A percentile compares a stretch with the other conserved stretches of the same genome.
Evolutionary conservation across 2,329 filamentous ascomycete genomes (phyloP).

Genomic region (Dothistroma septosporum): DNA sequence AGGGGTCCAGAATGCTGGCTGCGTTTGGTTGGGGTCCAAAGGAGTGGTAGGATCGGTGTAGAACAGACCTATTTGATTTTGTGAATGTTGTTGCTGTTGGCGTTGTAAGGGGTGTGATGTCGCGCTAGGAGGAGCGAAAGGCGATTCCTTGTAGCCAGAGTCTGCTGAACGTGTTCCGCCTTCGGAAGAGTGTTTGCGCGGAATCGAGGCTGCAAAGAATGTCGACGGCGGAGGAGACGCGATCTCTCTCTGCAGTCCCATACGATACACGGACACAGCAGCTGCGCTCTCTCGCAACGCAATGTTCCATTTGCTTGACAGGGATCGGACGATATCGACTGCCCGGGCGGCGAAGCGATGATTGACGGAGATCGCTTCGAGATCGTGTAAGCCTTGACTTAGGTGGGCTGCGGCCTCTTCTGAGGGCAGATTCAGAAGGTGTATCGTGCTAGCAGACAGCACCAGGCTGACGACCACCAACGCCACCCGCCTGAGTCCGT

Average conservation of each 20-base stretch:
- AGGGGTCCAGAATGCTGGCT: slow-evolving; percentile 38
- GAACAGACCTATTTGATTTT: slow-evolving; percentile 27
- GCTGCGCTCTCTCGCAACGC: slow-evolving; percentile 38
- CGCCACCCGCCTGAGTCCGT: slow-evolving; percentile 40
- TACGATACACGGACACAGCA: slow-evolving; percentile 29
- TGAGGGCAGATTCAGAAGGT: slow-evolving; percentile 43
- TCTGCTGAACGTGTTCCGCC: slow-evolving; percentile 23
- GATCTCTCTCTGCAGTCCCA: slow-evolving; percentile 10
- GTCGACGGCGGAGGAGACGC: slow-evolving; percentile 25
- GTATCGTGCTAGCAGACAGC: slow-evolving; percentile 42
- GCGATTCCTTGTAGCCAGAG: slow-evolving; percentile 18
- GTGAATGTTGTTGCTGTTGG: slow-evolving; percentile 14
- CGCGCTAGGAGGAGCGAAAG: slow-evolving; percentile 22
- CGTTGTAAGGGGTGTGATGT: slow-evolving; percentile 1
- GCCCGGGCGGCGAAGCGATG: slow-evolving; percentile 43
- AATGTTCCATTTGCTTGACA: slow-evolving; percentile 44
- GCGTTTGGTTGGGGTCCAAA: slow-evolving; percentile 20
- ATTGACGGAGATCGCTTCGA: slow-evolving; percentile 42
- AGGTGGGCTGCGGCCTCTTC: slow-evolving; percentile 37
- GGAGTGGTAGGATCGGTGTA: slow-evolving; percentile 24
- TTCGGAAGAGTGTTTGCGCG: slow-evolving; percentile 24
- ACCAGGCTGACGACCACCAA: slow-evolving; percentile 40
- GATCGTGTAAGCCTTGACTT: slow-evolving; percentile 40
- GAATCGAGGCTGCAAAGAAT: slow-evolving; percentile 32
- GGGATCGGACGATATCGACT: slow-evolving; percentile 41